Evolutionary conservation across 768 basidiomycete genomes (phyloP), one percentile per base, ranked within the genome.

Genomic region (Agaricus sinodeliciosus): DNA sequence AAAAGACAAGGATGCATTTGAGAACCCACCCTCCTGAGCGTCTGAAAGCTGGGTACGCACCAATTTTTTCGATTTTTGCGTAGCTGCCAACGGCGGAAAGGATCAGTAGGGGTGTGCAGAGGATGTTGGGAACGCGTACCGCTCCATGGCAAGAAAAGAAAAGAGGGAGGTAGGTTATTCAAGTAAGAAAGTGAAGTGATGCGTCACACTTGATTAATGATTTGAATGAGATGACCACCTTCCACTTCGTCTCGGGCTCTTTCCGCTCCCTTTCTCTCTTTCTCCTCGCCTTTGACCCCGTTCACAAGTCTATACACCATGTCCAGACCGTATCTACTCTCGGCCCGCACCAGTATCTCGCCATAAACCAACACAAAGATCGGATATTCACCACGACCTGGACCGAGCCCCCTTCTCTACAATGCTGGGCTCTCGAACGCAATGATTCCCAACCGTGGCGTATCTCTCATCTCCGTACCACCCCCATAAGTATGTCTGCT

Each of bases 31-130:
- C 12, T 22, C 13, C 19, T 42, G 26, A 31, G 27, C 35, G 16
- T 12, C 18, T 57, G 60, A 49, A 58, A 55, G 46, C 50, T 49
- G 42, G 58, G 59, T 60, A 85, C 90, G 73, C 72, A 96, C 94
- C 94, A 63, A 97, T 82, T 85, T 97, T 97, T 75, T 97, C 94
- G 61, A 97, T 83, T 80, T 94, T 96, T 57, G 90, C 87, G 70
- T 97, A 97, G 63, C 95, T 95, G 56, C 2, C 31, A 65, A 57
- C 41, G 59, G 54, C 40, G 41, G 22, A 50, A 40, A 45, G 37
- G 12, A 55, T 56, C 48, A 55, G 49, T 51, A 58, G 55, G 59
- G 56, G 51, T 39, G 55, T 37, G 37, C 26, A 18, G 34, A 43
- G 31, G 15, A 50, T 8, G 40, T 40, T 53, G 40, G 48, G 31